A percentile compares a stretch with the other conserved stretches of the same genome.
These are phyloP conservation scores for Raddia distichophylla DNA, from an alignment of 176 grass and related monocot species.

Conservation along the genomic window DNA sequence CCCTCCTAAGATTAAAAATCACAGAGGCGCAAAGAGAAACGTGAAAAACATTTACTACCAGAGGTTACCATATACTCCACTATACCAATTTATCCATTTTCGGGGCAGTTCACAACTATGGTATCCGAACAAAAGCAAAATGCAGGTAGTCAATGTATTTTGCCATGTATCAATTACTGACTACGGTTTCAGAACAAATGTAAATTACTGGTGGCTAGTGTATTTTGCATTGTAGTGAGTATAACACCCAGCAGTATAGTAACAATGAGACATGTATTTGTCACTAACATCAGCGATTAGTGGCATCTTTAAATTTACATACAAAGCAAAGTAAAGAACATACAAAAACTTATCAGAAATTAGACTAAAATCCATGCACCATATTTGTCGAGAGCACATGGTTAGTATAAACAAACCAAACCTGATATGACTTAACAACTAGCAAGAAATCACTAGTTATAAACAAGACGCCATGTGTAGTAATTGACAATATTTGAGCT, in stretches of 20 bases:
- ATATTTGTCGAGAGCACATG: neutral
- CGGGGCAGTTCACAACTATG: neutral
- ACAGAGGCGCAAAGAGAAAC: neutral
- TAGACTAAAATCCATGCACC: neutral
- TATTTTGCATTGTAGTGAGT: neutral
- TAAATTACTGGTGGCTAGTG: neutral
- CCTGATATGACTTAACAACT: neutral
- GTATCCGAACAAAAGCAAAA: slow-evolving; percentile 14
- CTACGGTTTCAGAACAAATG: neutral
- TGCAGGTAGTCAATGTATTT: neutral
- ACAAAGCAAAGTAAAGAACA: neutral
- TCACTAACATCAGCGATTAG: neutral
- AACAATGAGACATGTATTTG: neutral
- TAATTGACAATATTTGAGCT: no score
- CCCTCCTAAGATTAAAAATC: no score
- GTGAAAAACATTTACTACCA: neutral
- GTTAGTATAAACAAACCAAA: slow-evolving; percentile 2
- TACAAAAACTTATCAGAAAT: neutral
- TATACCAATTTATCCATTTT: neutral
- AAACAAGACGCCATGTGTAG: neutral
- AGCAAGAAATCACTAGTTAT: neutral
- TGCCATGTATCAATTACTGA: neutral
- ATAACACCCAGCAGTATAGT: neutral
- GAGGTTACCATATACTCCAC: neutral
- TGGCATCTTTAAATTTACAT: neutral